phyloP scores from a whole-genome alignment of 139 green algal genomes.

The Yamagishiella unicocca region DNA sequence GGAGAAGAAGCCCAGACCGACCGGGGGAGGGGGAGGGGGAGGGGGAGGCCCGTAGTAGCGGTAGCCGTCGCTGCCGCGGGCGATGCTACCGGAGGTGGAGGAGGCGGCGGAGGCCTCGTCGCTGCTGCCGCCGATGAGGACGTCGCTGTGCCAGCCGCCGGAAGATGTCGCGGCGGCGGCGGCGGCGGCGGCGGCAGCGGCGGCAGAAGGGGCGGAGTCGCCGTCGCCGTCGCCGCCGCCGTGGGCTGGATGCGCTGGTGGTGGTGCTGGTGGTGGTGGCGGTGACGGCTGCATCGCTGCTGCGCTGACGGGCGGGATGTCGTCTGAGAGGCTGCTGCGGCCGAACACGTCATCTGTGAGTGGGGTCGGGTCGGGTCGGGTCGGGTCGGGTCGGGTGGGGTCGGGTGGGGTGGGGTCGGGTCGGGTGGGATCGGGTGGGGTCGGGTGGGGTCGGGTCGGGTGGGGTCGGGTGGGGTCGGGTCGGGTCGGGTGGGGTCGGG shows the following conservation, averaged over 20 bases:
- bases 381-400: neutral
- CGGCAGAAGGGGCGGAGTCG: neutral
- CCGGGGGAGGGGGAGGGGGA: neutral
- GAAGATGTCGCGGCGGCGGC: neutral
- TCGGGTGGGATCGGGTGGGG: neutral
- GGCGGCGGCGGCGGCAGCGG: neutral
- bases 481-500: too few species aligned
- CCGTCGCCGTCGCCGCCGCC: neutral
- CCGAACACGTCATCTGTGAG: neutral
- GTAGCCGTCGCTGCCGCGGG: neutral
- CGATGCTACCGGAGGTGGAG: neutral
- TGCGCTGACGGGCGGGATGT: neutral
- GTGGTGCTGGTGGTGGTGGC: too few species aligned
- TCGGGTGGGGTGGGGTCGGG: neutral
- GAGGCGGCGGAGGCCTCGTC: too few species aligned
- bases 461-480: neutral
- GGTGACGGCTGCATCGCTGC: too few species aligned
- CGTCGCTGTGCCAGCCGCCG: constrained; percentile 17
- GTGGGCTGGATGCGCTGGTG: neutral
- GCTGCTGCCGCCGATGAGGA: neutral
- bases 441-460: neutral
- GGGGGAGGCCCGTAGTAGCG: too few species aligned
- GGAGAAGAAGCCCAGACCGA: neutral
- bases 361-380: neutral
- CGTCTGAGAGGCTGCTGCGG: neutral